Percentiles rank a stretch among this genome's conserved stretches.
phyloP scores from a whole-genome alignment of 129 eudicot species.

The Artemisia argyi region DNA sequence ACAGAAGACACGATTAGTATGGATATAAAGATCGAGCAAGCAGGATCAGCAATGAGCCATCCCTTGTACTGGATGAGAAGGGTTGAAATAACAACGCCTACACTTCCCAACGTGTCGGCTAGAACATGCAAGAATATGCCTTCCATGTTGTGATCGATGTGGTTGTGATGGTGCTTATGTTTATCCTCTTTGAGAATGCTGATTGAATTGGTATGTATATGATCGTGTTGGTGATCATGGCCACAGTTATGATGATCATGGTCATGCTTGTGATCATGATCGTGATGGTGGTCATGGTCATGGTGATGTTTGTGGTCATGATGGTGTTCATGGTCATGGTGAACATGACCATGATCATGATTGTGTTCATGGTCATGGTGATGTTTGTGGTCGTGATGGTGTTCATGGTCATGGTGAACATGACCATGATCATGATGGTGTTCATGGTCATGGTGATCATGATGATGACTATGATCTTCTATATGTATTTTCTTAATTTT shows the following conservation, averaged over 20 bases:
- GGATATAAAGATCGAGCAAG: conserved; percentile 89
- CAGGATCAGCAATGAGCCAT: conserved; percentile 96
- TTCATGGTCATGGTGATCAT: conserved; percentile 19
- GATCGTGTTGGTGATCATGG: conserved; percentile 22
- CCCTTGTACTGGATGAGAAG: conserved; percentile 90
- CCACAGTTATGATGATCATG: conserved; percentile 28
- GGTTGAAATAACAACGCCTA: conserved; percentile 85
- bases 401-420: conserved; percentile 30
- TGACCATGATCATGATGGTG: conserved; percentile 8
- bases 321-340: conserved; percentile 25
- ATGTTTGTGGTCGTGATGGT: background rate
- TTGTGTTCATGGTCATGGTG: conserved; percentile 7
- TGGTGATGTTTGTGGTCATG: background rate
- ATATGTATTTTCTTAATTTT: conserved; percentile 19
- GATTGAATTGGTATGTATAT: conserved; percentile 19
- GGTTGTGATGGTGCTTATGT: conserved; percentile 51
- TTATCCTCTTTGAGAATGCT: conserved; percentile 16
- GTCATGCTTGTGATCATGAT: conserved; percentile 14
- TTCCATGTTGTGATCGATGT: conserved; percentile 97
- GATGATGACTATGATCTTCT: conserved; percentile 20
- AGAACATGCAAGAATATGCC: conserved; percentile 97
- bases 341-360: conserved; percentile 17
- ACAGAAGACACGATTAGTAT: conserved; percentile 79
- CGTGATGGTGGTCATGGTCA: conserved; percentile 7
- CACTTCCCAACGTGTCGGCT: conserved; percentile 98